Base-by-base conservation (phyloP, 345 rosid species). In the Schrenkiella parvula region DNA sequence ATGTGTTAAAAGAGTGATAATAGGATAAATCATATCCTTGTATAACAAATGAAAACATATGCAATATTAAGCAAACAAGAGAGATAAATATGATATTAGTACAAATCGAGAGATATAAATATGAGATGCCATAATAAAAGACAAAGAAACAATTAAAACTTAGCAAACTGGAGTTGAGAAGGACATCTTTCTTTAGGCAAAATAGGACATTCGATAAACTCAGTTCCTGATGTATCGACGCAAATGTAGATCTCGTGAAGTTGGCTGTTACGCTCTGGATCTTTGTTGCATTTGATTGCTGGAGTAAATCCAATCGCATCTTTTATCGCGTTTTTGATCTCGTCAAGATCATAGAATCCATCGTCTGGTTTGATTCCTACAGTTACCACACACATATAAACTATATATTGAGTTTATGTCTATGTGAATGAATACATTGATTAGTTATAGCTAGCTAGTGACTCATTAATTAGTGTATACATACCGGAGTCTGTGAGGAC, bases 291-390 rank as follows among this genome's bases (percentile, higher is more conserved):
- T 10, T 81, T 68, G 34, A 92, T 62, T 19, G 84, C 91, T 0
- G 96, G 84, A 5, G 78, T 80, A 56, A 69, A 83, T 6, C 95
- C 95, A 10, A 58, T 72, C 0, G 6, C 83, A 23, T 72, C 82
- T 60, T 77, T 64, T 26, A 90, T 82, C 3, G 91, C 95, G 10
- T 79, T 78, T 43, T 19, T 76, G 10, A 90, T 80, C 17, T 64
- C 64, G 0, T 56, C 72, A 21, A 87, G 0, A 25, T 73, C 69
- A 54, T 90, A 92, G 19, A 84, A 84, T 18, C 53, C 79, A 14
- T 86, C 88, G 37, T 92, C 80, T 7, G 96, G 88, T 41, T 74
- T 80, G 52, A 89, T 87, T 52, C 89, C 98, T 79, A 74, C 21
- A 25, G 10, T 50, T 34, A 4, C 12, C 0, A 44, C 14, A 47